Evolutionary conservation across 2,329 filamentous ascomycete species (phyloP).

Genomic region (Venturia effusa): DNA sequence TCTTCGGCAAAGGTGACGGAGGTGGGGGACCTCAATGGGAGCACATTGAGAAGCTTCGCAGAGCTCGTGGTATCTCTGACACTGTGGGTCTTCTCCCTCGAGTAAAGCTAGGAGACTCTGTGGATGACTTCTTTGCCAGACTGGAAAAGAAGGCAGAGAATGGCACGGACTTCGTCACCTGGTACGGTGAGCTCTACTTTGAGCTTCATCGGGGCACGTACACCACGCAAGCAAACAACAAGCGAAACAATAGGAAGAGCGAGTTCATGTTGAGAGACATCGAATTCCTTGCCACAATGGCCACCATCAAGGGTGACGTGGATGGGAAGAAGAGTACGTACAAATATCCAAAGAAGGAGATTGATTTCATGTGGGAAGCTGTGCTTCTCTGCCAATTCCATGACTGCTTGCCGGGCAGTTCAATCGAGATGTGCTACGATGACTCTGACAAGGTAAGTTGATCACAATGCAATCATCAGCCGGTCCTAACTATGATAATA

Average conservation of each 20-base stretch:
- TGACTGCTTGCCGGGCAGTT: conserved; percentile 88
- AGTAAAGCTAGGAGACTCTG: conserved; percentile 77
- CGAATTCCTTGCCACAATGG: conserved; percentile 77
- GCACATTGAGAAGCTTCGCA: conserved; percentile 86
- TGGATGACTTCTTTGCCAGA: conserved; percentile 87
- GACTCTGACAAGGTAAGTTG: conserved; percentile 64
- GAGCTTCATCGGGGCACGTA: conserved; percentile 95
- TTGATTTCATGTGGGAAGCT: conserved; percentile 92
- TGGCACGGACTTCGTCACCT: conserved; percentile 70
- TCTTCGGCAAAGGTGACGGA: conserved; percentile 94
- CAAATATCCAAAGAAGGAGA: conserved; percentile 85
- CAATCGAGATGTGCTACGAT: conserved; percentile 96
- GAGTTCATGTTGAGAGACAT: conserved; percentile 80
- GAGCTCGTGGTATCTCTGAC: conserved; percentile 85
- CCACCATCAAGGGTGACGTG: conserved; percentile 57
- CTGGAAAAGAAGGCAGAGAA: conserved; percentile 65
- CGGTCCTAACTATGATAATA: conserved; percentile 20
- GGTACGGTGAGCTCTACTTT: conserved; percentile 98
- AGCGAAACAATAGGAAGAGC: conserved; percentile 79
- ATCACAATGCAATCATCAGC: background rate
- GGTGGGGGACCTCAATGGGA: conserved; percentile 91
- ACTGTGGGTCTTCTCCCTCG: conserved; percentile 73
- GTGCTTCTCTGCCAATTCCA: conserved; percentile 94
- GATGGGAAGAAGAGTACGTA: conserved; percentile 37
- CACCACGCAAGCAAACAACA: conserved; percentile 96